phyloP scores from a whole-genome alignment of 495 filamentous ascomycete species.

The Oidiodendron maius region DNA sequence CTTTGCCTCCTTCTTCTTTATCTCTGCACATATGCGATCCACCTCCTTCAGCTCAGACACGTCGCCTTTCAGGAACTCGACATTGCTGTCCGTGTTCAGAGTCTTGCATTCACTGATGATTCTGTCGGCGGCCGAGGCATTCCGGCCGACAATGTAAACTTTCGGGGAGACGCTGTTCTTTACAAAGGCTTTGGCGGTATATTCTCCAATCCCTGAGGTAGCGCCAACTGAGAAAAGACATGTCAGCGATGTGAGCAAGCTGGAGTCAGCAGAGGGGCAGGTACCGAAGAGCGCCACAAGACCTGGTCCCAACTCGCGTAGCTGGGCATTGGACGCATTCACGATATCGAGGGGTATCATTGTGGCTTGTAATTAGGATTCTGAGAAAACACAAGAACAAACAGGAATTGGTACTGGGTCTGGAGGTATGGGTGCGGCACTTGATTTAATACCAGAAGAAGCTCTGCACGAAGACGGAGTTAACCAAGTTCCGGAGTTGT shows the following conservation, averaged over 20 bases:
- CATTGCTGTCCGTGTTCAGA: conserved; percentile 22
- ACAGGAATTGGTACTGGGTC: no score
- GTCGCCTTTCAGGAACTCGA: conserved; percentile 24
- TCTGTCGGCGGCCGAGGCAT: conserved; percentile 28
- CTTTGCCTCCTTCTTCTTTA: conserved; percentile 15
- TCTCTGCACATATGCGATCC: conserved; percentile 25
- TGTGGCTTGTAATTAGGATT: no score
- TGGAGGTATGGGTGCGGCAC: no score
- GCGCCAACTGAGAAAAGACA: conserved; percentile 31
- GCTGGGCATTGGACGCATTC: conserved; percentile 33
- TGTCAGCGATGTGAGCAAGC: background rate
- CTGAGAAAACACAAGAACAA: no score
- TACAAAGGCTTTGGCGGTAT: conserved; percentile 35
- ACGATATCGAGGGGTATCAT: conserved; percentile 41
- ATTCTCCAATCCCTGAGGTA: conserved; percentile 37
- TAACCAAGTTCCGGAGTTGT: no score
- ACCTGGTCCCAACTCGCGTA: conserved; percentile 36
- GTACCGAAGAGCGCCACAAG: conserved; percentile 50
- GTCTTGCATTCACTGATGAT: conserved; percentile 29
- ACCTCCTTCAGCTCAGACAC: conserved; percentile 24
- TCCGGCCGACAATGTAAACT: conserved; percentile 38
- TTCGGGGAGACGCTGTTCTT: conserved; percentile 26
- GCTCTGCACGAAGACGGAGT: no score
- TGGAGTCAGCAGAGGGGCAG: background rate
- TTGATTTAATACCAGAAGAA: no score